These are phyloP conservation scores for Didymella lethalis DNA, from an alignment of 2,329 filamentous ascomycete genomes.

Conservation along the genomic window DNA sequence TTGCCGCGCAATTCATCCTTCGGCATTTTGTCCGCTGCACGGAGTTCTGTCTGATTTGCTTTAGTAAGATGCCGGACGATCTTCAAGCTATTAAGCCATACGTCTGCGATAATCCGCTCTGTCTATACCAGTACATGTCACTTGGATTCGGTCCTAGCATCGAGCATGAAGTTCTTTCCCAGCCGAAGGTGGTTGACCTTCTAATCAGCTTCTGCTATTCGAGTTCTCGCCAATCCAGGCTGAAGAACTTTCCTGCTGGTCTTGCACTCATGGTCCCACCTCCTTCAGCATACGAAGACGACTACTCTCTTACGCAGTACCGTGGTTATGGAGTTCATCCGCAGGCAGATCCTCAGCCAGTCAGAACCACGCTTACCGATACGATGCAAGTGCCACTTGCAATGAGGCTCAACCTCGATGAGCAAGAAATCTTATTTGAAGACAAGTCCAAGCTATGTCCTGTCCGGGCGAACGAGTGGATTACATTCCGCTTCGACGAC, in stretches of 20 bases:
- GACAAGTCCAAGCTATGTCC: conserved; percentile 36
- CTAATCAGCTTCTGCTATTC: conserved; percentile 82
- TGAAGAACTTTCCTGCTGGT: conserved; percentile 65
- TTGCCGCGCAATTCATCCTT: conserved; percentile 77
- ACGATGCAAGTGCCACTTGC: background rate
- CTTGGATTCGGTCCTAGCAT: conserved; percentile 86
- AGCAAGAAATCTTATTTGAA: conserved; percentile 55
- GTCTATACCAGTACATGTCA: conserved; percentile 86
- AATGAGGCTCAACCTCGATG: conserved; percentile 46
- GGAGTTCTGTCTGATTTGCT: conserved; percentile 87
- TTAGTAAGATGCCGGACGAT: conserved; percentile 69
- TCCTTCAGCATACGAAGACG: conserved; percentile 26
- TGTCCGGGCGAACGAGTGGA: conserved; percentile 62
- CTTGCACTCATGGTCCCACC: conserved; percentile 63
- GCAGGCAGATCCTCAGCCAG: background rate
- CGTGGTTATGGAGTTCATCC: background rate
- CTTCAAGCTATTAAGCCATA: conserved; percentile 76
- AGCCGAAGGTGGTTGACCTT: conserved; percentile 84
- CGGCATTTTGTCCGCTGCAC: conserved; percentile 81
- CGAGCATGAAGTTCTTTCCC: conserved; percentile 81
- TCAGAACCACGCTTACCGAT: conserved; percentile 6
- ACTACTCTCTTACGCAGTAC: conserved; percentile 14
- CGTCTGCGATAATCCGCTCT: conserved; percentile 78
- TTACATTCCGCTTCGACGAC: conserved; percentile 49
- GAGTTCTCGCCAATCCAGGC: conserved; percentile 55